Evolutionary conservation across 805 yeast species (phyloP), one percentile per base, ranked within the genome.

Genomic region (Pichia exigua): DNA sequence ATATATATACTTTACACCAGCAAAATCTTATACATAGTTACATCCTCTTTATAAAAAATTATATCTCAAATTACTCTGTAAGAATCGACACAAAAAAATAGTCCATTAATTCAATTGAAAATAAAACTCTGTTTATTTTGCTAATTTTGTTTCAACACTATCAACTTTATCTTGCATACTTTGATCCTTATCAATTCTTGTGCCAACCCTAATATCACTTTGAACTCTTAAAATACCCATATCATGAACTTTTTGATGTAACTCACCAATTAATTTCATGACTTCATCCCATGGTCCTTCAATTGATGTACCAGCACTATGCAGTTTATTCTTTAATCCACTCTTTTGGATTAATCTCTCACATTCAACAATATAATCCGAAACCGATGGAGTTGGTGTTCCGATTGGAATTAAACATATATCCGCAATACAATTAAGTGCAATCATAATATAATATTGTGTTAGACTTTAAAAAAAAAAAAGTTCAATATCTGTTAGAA

Each of bases 241-340:
- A 4, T 74, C 73, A 61, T 89, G 97, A 49, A 87, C 76, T 44
- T 72, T 72, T 61, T 83, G 82, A 62, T 89, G 97, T 59, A 88
- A 70, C 58, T 79, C 77, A 9, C 96, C 96, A 59, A 89, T 84
- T 49, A 87, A 68, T 35, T 74, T 79, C 81, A 82, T 84, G 1
- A 90, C 96, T 50, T 85, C 90, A 61, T 82, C 81, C 96, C 96
- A 90, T n/a, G 89, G 90, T 1, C 97, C 97, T 60, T 86, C 85
- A 51, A 65, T 57, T 2, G 96, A 88, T 8, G 96, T 89, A 3
- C 97, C 97, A 2, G 97, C 97, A 59, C 95, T 85, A 67, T 89
- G 97, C 54, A 89, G 71, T 1, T 87, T 81, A 55, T 84, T 81
- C 47, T 81, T 74, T 50, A 89, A 70, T 3, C 79, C 83, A 30